Evolutionary conservation across 2,329 filamentous ascomycete genomes (phyloP).

Genomic region (Pezicula neosporulosa): DNA sequence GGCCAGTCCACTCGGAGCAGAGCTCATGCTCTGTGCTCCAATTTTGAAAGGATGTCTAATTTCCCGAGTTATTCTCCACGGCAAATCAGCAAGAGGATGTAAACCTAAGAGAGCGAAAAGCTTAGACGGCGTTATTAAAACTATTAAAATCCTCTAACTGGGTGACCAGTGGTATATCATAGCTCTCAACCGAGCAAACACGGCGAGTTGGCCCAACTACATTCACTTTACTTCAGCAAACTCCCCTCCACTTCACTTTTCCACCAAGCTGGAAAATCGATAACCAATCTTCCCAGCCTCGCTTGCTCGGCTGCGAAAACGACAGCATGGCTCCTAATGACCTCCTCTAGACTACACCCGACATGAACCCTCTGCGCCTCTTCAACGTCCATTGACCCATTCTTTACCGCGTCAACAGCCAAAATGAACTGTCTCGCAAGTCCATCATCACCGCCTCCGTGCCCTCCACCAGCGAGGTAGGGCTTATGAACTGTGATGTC

Average conservation of each 20-base stretch:
- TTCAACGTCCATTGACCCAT: slow-evolving; percentile 59
- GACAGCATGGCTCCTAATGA: slow-evolving; percentile 83
- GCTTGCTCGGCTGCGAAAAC: slow-evolving; percentile 95
- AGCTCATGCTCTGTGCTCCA: too few species aligned
- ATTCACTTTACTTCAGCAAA: slow-evolving; percentile 2
- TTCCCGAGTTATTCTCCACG: too few species aligned
- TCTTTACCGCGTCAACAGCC: slow-evolving; percentile 78
- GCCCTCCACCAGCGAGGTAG: slow-evolving; percentile 55
- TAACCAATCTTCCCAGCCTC: slow-evolving; percentile 61
- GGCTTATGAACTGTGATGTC: slow-evolving; percentile 55
- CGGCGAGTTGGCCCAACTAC: too few species aligned
- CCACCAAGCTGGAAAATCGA: slow-evolving; percentile 82
- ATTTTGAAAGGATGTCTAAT: too few species aligned
- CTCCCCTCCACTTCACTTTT: slow-evolving; percentile 41
- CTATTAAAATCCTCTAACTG: too few species aligned
- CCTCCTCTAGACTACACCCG: slow-evolving; percentile 82
- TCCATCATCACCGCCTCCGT: slow-evolving; percentile 78
- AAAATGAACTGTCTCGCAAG: slow-evolving; percentile 78
- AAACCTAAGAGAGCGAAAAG: too few species aligned
- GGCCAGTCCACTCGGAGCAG: too few species aligned
- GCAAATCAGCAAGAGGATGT: too few species aligned
- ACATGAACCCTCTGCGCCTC: slow-evolving; percentile 73
- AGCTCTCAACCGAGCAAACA: too few species aligned
- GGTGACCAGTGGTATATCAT: too few species aligned
- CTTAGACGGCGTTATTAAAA: too few species aligned